Evolutionary conservation across 352 stramenopile genomes (phyloP).

Genomic region (Phytophthora ramorum): DNA sequence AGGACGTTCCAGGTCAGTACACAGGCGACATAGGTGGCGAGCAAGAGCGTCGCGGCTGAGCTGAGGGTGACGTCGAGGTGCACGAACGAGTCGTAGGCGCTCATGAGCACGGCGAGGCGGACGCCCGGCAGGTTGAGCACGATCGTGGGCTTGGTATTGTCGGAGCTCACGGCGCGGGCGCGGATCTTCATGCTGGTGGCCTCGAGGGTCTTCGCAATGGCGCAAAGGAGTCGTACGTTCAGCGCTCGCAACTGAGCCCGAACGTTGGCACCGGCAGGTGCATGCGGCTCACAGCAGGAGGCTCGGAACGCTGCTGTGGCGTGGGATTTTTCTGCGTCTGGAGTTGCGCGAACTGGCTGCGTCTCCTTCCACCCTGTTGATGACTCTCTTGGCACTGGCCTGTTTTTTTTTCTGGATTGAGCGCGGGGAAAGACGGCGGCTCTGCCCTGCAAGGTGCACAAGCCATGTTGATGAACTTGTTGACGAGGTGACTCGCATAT

Average conservation of each 20-base stretch:
- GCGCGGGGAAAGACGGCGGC: constrained; percentile 5
- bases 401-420: constrained; percentile 39
- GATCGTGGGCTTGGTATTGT: too few species aligned
- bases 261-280: constrained; percentile 17
- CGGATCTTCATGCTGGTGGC: constrained; percentile 24
- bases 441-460: constrained; percentile 3
- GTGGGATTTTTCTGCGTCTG: constrained; percentile 16
- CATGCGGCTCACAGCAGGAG: constrained; percentile 12
- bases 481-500: too few species aligned
- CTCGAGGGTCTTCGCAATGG: constrained; percentile 29
- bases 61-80: too few species aligned
- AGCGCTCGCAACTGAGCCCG: constrained; percentile 20
- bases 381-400: constrained; percentile 30
- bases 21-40: too few species aligned
- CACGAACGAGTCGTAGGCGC: too few species aligned
- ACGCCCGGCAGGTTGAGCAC: too few species aligned
- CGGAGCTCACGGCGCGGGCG: constrained; percentile 20
- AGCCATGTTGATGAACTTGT: constrained; percentile 21
- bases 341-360: constrained; percentile 1
- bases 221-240: constrained; percentile 18
- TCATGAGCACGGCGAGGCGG: too few species aligned
- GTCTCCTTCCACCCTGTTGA: too few species aligned
- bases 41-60: too few species aligned
- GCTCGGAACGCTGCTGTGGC: constrained; percentile 16
- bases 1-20: too few species aligned